phyloP scores from a whole-genome alignment of 768 basidiomycete species.

The Mycena metata region DNA sequence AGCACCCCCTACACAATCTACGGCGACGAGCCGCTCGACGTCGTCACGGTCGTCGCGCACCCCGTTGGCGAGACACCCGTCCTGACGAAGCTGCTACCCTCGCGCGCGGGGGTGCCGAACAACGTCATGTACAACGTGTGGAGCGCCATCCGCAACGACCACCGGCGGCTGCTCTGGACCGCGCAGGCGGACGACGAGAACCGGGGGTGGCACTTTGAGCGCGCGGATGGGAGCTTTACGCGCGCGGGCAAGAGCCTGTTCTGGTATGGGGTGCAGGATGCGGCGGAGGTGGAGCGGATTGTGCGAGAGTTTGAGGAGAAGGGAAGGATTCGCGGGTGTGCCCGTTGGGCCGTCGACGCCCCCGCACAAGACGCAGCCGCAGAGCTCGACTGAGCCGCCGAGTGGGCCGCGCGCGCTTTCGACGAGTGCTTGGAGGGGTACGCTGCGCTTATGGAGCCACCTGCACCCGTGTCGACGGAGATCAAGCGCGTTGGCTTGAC shows the following conservation, averaged over 20 bases:
- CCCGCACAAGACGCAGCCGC: slow-evolving; percentile 57
- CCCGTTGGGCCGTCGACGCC: slow-evolving; percentile 82
- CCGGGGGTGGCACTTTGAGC: slow-evolving; percentile 98
- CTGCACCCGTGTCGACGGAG: slow-evolving; percentile 61
- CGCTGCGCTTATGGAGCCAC: slow-evolving; percentile 70
- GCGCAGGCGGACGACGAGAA: slow-evolving; percentile 96
- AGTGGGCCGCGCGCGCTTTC: slow-evolving; percentile 69
- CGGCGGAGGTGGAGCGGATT: slow-evolving; percentile 90
- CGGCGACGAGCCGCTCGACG: slow-evolving; percentile 98
- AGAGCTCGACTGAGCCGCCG: slow-evolving; percentile 43
- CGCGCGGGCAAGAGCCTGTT: slow-evolving; percentile 93
- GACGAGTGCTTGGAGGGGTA: slow-evolving; percentile 78
- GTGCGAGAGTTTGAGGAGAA: slow-evolving; percentile 82
- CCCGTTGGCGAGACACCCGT: slow-evolving; percentile 91
- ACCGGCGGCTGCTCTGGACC: slow-evolving; percentile 97
- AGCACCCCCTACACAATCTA: slow-evolving; percentile 92
- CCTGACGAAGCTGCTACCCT: slow-evolving; percentile 92
- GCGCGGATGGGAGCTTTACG: slow-evolving; percentile 97
- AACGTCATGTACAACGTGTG: slow-evolving; percentile 98
- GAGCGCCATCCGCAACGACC: slow-evolving; percentile 95
- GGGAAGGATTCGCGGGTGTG: slow-evolving; percentile 88
- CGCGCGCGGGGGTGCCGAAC: slow-evolving; percentile 91
- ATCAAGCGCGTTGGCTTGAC: slow-evolving; percentile 95
- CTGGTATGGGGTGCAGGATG: slow-evolving; percentile 97
- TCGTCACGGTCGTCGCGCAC: slow-evolving; percentile 93